Evolutionary conservation across 805 yeast species (phyloP).

Genomic region (Zygoascus biomembranicola): DNA sequence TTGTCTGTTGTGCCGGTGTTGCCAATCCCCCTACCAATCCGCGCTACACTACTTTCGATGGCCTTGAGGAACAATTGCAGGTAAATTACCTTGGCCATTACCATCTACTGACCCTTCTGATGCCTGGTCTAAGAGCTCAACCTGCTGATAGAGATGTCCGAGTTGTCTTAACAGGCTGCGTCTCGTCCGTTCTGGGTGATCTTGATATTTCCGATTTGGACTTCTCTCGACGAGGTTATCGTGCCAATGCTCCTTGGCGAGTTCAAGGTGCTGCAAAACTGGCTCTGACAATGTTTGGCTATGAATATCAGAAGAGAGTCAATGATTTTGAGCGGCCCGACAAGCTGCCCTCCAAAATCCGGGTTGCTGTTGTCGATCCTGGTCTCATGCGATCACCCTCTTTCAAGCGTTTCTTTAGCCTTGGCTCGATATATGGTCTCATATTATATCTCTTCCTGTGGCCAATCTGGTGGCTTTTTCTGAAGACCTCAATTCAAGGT

Average conservation of each 20-base stretch:
- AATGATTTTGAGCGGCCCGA: constrained; percentile 57
- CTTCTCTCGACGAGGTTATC: constrained; percentile 54
- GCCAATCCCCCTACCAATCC: constrained; percentile 58
- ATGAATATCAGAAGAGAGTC: constrained; percentile 65
- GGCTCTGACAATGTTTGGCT: constrained; percentile 63
- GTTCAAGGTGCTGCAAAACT: constrained; percentile 79
- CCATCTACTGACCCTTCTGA: constrained; percentile 69
- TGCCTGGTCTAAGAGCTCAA: constrained; percentile 81
- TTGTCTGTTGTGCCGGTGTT: constrained; percentile 82
- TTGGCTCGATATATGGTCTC: constrained; percentile 63
- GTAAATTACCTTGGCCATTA: constrained; percentile 73
- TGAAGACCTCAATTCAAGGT: constrained; percentile 71
- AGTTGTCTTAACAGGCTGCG: constrained; percentile 68
- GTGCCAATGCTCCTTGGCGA: constrained; percentile 56
- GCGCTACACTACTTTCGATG: constrained; percentile 68
- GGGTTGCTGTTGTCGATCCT: constrained; percentile 75
- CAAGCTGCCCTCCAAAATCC: constrained; percentile 55
- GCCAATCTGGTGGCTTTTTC: constrained; percentile 77
- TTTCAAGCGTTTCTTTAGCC: constrained; percentile 65
- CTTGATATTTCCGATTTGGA: constrained; percentile 56
- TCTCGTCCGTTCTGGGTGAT: constrained; percentile 65
- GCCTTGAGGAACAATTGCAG: constrained; percentile 79
- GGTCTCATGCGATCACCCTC: constrained; percentile 88
- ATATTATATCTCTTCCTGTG: constrained; percentile 57
- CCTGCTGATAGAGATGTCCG: constrained; percentile 94